Conservation (phyloP, 768 basidiomycete species). For the Lactarius deliciosus region DNA sequence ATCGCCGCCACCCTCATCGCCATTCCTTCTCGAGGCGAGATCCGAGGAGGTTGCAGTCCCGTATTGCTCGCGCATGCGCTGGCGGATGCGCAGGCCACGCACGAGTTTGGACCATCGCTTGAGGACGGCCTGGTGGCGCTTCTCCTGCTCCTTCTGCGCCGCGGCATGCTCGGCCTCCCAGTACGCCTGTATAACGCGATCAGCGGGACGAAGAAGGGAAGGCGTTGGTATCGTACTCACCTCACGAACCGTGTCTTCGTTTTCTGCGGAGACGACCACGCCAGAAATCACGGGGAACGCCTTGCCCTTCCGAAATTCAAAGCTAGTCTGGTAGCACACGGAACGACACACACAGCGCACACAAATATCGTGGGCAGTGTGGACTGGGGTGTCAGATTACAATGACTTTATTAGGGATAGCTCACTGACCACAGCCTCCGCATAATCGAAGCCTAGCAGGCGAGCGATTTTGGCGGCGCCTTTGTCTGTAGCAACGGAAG, state of each 20-base stretch:
- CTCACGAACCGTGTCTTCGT: constrained; percentile 71
- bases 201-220: background rate
- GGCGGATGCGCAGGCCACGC: constrained; percentile 82
- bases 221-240: constrained; percentile 39
- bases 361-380: background rate
- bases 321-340: constrained; percentile 65
- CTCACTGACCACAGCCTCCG: constrained; percentile 86
- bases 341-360: background rate
- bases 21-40: background rate
- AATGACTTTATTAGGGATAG: background rate
- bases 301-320: constrained; percentile 92
- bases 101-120: constrained; percentile 89
- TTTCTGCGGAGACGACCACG: constrained; percentile 81
- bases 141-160: constrained; percentile 71
- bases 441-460: constrained; percentile 83
- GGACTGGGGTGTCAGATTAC: background rate
- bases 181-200: constrained; percentile 60
- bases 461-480: constrained; percentile 87
- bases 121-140: constrained; percentile 74
- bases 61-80: constrained; percentile 81
- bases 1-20: background rate
- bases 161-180: constrained; percentile 77
- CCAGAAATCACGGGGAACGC: constrained; percentile 85
- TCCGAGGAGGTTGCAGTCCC: constrained; percentile 31
- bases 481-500: constrained; percentile 44